Evolutionary conservation across 1,284 basidiomycete species (phyloP).

Genomic region (Stygiomarasmius scandens): DNA sequence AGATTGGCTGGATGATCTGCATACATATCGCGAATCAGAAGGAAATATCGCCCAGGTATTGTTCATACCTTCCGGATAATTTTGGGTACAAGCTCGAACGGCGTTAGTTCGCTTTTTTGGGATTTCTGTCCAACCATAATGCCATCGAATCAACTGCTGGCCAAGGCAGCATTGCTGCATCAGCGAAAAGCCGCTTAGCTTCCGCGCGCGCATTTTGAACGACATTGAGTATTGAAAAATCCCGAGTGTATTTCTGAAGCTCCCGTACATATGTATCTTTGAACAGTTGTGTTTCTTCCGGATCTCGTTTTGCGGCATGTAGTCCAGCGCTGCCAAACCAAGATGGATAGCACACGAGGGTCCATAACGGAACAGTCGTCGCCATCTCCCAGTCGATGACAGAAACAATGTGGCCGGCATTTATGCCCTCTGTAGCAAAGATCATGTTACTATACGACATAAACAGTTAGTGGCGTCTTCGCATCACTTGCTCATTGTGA

Average conservation of each 20-base stretch:
- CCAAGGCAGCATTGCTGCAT: constrained; percentile 23
- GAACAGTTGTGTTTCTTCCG: constrained; percentile 21
- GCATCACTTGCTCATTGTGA: not conserved
- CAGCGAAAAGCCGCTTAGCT: constrained; percentile 20
- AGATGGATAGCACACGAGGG: constrained; percentile 22
- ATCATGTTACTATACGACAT: constrained; percentile 22
- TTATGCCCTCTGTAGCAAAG: constrained; percentile 21
- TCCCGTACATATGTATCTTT: constrained; percentile 26
- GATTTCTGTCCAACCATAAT: constrained; percentile 23
- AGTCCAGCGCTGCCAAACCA: constrained; percentile 21
- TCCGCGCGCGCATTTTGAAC: constrained; percentile 25
- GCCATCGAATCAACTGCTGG: constrained; percentile 20
- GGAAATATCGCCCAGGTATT: too few relatives aligned
- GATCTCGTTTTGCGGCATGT: constrained; percentile 8
- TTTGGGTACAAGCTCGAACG: too few relatives aligned
- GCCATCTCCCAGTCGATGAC: constrained; percentile 27
- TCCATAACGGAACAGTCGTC: constrained; percentile 24
- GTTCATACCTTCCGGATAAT: too few relatives aligned
- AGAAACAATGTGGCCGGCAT: constrained; percentile 20
- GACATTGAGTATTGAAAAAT: constrained; percentile 22
- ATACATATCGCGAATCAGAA: not conserved
- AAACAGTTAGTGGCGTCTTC: not conserved
- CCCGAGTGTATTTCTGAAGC: constrained; percentile 21
- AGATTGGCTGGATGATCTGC: too few relatives aligned
- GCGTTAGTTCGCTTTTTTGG: not conserved